These are phyloP conservation scores for Penicillium coffeae DNA, from an alignment of 495 filamentous ascomycete species.

Conservation along the genomic window DNA sequence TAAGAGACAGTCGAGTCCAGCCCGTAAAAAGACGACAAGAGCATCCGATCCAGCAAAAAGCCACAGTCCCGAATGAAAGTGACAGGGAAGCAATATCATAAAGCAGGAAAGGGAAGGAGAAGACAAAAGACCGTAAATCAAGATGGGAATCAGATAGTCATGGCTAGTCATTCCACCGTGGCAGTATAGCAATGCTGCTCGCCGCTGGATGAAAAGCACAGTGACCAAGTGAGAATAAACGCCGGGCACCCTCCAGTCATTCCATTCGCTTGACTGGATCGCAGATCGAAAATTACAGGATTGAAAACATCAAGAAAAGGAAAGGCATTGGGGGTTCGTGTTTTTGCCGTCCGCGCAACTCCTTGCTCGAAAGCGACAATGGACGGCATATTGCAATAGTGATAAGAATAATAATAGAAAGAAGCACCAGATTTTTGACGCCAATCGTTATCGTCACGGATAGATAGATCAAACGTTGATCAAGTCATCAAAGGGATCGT, in stretches of 20 bases:
- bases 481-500: conserved; percentile 33
- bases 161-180: too few relatives aligned
- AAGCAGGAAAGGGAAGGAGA: not conserved
- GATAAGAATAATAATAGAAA: not conserved
- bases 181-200: too few relatives aligned
- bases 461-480: conserved; percentile 28
- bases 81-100: not conserved
- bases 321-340: too few relatives aligned
- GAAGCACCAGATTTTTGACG: not conserved
- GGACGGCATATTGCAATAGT: too few relatives aligned
- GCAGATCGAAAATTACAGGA: too few relatives aligned
- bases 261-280: conserved; percentile 9
- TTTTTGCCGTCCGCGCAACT: too few relatives aligned
- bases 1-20: not conserved
- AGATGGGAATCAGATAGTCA: too few relatives aligned
- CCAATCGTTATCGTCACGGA: not conserved
- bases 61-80: not conserved
- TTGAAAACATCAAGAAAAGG: not conserved
- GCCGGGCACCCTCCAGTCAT: conserved; percentile 19
- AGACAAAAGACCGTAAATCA: not conserved
- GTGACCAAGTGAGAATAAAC: too few relatives aligned
- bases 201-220: too few relatives aligned
- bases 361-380: too few relatives aligned
- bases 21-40: not conserved
- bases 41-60: not conserved